A percentile compares a stretch with the other conserved stretches of the same genome.
phyloP scores from a whole-genome alignment of 2,329 filamentous ascomycete species.

The Dichotomopilus funicola region DNA sequence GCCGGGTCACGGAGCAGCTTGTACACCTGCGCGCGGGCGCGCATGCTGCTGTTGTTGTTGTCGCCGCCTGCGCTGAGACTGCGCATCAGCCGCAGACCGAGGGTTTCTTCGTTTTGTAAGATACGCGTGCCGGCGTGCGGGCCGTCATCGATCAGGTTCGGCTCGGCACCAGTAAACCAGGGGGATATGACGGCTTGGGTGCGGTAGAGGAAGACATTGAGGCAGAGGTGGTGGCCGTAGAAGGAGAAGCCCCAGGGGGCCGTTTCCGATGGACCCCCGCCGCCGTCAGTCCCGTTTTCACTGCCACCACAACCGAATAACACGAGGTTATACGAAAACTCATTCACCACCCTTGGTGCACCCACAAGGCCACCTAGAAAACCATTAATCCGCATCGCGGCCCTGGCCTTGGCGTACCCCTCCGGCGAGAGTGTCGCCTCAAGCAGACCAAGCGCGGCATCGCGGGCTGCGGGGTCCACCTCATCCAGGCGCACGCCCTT shows the following conservation, averaged over 20 bases:
- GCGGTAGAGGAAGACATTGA: constrained; percentile 62
- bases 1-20: constrained; percentile 53
- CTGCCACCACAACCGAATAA: constrained; percentile 48
- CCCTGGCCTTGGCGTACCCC: constrained; percentile 63
- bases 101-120: constrained; percentile 54
- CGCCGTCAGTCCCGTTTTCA: too few species aligned
- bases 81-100: constrained; percentile 67
- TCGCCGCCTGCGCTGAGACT: constrained; percentile 36
- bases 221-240: constrained; percentile 73
- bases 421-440: constrained; percentile 56
- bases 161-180: constrained; percentile 75
- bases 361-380: constrained; percentile 65
- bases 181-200: constrained; percentile 63
- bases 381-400: constrained; percentile 67
- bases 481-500: constrained; percentile 68
- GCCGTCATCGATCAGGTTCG: constrained; percentile 64
- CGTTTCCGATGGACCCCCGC: constrained; percentile 40
- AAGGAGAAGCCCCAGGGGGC: constrained; percentile 66
- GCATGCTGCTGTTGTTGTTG: constrained; percentile 24
- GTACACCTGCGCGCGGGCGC: constrained; percentile 50
- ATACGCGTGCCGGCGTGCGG: constrained; percentile 59
- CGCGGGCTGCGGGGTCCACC: constrained; percentile 34
- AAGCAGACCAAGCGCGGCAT: constrained; percentile 50
- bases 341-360: constrained; percentile 59
- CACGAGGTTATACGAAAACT: constrained; percentile 70